Conservation (phyloP, 2,329 filamentous ascomycete species). For the Cryphonectria nitschkei region DNA sequence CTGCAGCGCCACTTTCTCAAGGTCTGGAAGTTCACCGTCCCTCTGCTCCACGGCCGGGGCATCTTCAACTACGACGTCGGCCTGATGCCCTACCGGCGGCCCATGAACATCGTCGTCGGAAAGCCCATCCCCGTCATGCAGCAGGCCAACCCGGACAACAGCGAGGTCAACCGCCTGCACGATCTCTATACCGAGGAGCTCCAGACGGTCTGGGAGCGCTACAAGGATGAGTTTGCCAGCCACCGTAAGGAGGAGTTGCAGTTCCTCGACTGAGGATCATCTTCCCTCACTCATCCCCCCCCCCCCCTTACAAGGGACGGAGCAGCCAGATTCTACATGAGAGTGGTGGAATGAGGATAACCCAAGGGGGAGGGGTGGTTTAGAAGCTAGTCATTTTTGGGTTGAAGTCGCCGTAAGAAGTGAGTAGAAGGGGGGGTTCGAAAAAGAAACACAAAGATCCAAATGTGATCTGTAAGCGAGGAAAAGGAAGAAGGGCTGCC, state of each 20-base stretch:
- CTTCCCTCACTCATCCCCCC: too few species aligned
- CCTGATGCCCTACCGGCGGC: slow-evolving; percentile 87
- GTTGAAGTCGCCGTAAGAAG: background rate
- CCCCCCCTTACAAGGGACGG: too few species aligned
- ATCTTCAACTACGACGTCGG: slow-evolving; percentile 99
- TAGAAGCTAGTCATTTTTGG: too few species aligned
- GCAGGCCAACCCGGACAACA: slow-evolving; percentile 66
- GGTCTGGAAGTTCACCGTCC: slow-evolving; percentile 88
- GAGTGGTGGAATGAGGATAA: too few species aligned
- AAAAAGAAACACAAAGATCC: too few species aligned
- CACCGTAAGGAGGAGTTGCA: slow-evolving; percentile 67
- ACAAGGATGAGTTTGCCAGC: slow-evolving; percentile 75
- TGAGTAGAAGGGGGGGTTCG: too few species aligned
- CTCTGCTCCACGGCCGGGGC: slow-evolving; percentile 85
- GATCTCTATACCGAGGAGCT: slow-evolving; percentile 76
- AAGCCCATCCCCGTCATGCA: slow-evolving; percentile 73
- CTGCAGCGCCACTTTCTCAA: slow-evolving; percentile 84
- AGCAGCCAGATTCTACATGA: background rate
- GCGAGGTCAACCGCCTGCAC: slow-evolving; percentile 82
- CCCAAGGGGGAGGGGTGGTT: too few species aligned
- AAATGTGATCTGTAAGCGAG: background rate
- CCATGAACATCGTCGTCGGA: slow-evolving; percentile 89
- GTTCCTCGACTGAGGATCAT: slow-evolving; percentile 58
- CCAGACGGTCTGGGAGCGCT: slow-evolving; percentile 72
- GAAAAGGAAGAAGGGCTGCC: background rate